Base-by-base conservation (phyloP, 1,284 basidiomycete species). In the Polyporus tsugae region DNA sequence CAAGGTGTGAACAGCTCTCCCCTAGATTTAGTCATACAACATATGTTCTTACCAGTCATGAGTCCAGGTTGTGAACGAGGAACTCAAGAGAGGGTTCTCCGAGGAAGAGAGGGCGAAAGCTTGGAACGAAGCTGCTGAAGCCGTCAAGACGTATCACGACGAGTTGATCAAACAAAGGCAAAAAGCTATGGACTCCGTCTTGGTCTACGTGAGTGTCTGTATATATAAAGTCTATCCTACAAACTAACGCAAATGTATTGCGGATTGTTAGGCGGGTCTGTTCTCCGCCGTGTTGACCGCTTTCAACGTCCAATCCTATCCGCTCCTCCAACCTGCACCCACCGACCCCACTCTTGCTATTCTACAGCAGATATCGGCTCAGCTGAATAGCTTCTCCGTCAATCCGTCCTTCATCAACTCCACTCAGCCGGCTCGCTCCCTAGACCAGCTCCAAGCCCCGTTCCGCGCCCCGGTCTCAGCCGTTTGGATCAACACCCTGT, bases 401-500 rank as follows among this genome's bases (percentile, higher is more conserved):
- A 60, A 25, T 17, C 66, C 61, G 1, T 22, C 61, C 22, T 63
- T 67, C 25, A n/a, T 67, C 9, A 68, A 68, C 33, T 60, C 66
- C 13, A 68, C 66, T n/a, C 78, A 49, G 57, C 69, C 59, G 59
- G 60, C 42, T 42, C 39, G 39, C 65, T 65, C 38, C 46, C 38
- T 38, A 58, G 49, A 17, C 42, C 60, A 42, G 17, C 25, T 59
- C n/a, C 57, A 59, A 17, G 22, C 60, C 6, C 35, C 61, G 7
- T 70, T 70, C 25, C 17, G 35, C 4, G 33, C 61, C 13, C 41
- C 66, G 6, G 4, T 57, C 7, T 60, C 42, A 0, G 66, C 69
- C 7, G 52, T 72, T 1, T 65, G 66, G 49, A 62, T 74, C 60
- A 73, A 73, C 61, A 53, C 61, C 6, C 65, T 74, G 19, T 74